Evolutionary conservation across 108 stramenopile species (phyloP).

Genomic region (Parietichytrium sp.): DNA sequence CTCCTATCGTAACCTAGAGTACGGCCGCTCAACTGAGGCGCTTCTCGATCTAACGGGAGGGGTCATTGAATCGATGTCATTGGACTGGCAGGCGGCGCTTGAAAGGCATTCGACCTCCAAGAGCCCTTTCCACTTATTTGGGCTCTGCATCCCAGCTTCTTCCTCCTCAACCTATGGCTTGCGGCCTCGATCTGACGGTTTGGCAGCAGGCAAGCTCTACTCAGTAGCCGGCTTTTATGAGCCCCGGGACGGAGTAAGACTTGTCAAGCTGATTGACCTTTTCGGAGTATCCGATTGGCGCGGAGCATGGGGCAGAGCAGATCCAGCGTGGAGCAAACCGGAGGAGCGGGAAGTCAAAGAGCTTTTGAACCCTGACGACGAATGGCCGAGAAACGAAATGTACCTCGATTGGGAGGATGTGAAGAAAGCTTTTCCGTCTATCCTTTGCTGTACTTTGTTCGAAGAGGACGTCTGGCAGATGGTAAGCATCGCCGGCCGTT

Average conservation of each 20-base stretch:
- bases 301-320: background rate
- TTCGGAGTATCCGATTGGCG: background rate
- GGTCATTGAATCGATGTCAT: background rate
- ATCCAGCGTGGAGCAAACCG: background rate
- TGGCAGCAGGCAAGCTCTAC: background rate
- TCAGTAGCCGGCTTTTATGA: background rate
- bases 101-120: background rate
- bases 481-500: background rate
- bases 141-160: background rate
- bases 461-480: background rate
- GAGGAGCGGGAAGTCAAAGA: background rate
- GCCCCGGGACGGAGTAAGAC: background rate
- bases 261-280: background rate
- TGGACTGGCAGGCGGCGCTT: background rate
- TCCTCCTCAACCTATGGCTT: background rate
- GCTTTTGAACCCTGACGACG: background rate
- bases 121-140: background rate
- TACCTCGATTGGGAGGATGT: background rate
- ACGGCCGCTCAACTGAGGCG: background rate
- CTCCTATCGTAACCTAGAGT: constrained; percentile 4
- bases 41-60: constrained; percentile 25
- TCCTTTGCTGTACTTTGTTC: background rate
- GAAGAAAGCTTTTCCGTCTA: background rate
- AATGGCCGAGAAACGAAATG: background rate
- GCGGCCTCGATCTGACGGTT: background rate